A percentile compares a stretch with the other conserved stretches of the same genome.
Evolutionary conservation across 140 eudicot genomes (phyloP).

Genomic region (Oenanthe javanica): DNA sequence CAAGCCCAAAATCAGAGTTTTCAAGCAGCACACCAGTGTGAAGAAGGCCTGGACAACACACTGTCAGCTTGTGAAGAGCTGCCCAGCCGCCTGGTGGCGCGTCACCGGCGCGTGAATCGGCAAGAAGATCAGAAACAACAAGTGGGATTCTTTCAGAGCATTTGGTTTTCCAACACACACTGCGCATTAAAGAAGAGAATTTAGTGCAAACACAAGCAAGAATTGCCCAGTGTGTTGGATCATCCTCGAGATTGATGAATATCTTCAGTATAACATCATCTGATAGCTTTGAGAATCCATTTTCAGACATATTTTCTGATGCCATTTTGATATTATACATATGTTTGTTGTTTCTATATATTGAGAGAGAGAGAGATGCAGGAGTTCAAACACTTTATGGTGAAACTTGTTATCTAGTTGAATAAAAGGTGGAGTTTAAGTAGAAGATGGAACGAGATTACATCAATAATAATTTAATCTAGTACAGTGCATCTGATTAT

Average conservation of each 20-base stretch:
- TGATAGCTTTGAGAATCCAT: constrained; percentile 54
- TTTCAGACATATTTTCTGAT: constrained; percentile 24
- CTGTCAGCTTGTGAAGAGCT: constrained; percentile 76
- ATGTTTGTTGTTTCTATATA: too few species aligned
- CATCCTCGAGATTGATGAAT: constrained; percentile 60
- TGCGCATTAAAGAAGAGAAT: constrained; percentile 47
- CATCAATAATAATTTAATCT: too few species aligned
- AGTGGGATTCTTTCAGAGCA: constrained; percentile 57
- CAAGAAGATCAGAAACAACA: constrained; percentile 59
- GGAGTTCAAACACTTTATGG: neutral
- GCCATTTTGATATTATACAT: too few species aligned
- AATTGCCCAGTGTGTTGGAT: constrained; percentile 75
- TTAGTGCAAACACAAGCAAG: constrained; percentile 73
- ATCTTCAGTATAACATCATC: constrained; percentile 73
- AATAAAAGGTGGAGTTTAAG: neutral
- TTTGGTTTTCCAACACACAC: constrained; percentile 50
- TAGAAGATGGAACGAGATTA: neutral
- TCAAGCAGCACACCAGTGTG: constrained; percentile 83
- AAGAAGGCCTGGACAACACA: constrained; percentile 86
- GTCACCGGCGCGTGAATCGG: constrained; percentile 18
- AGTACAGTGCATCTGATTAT: too few species aligned
- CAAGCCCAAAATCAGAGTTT: constrained; percentile 88
- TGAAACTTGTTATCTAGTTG: constrained; percentile 1
- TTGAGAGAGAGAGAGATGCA: too few species aligned
- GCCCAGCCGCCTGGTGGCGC: constrained; percentile 73